These are phyloP conservation scores for Schoenoplectus tabernaemontani DNA, from an alignment of 202 grass and related monocot species.

Conservation along the genomic window DNA sequence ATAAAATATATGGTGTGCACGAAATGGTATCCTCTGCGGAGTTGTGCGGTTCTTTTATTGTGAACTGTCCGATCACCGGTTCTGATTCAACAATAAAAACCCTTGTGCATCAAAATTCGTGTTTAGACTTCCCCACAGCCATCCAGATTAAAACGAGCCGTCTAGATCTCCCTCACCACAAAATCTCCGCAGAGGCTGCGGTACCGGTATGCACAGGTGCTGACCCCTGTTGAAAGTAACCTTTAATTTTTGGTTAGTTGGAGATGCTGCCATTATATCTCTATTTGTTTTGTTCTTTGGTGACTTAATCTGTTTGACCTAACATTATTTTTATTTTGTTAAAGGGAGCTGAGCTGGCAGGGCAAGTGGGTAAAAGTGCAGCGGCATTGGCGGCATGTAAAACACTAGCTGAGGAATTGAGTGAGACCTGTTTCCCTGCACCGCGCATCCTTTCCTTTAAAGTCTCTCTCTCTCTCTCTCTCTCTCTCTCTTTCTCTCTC, in stretches of 20 bases:
- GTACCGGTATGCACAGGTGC: background rate
- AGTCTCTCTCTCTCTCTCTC: constrained; percentile 43
- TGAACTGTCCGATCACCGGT: too few species aligned
- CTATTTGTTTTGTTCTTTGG: background rate
- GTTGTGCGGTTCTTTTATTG: too few species aligned
- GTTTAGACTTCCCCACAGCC: too few species aligned
- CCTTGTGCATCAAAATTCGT: too few species aligned
- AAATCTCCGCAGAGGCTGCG: too few species aligned
- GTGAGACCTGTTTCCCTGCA: constrained; percentile 81
- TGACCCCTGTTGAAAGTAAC: background rate
- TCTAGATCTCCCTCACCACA: too few species aligned
- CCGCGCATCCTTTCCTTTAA: constrained; percentile 95
- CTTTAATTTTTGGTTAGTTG: background rate
- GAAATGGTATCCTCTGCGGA: too few species aligned
- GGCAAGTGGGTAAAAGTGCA: constrained; percentile 82
- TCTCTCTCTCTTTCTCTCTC: too few species aligned
- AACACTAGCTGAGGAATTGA: constrained; percentile 87
- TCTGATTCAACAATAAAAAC: too few species aligned
- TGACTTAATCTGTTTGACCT: constrained; percentile 6
- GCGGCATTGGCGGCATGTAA: constrained; percentile 87
- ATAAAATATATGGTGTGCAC: too few species aligned
- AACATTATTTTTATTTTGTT: constrained; percentile 11
- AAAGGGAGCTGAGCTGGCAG: constrained; percentile 88
- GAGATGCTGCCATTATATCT: background rate
- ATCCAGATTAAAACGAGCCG: too few species aligned